Evolutionary conservation across 371 early-diverging fungal species (phyloP), one percentile per base, ranked within the genome.

Genomic region (Conidiobolus incongruus): DNA sequence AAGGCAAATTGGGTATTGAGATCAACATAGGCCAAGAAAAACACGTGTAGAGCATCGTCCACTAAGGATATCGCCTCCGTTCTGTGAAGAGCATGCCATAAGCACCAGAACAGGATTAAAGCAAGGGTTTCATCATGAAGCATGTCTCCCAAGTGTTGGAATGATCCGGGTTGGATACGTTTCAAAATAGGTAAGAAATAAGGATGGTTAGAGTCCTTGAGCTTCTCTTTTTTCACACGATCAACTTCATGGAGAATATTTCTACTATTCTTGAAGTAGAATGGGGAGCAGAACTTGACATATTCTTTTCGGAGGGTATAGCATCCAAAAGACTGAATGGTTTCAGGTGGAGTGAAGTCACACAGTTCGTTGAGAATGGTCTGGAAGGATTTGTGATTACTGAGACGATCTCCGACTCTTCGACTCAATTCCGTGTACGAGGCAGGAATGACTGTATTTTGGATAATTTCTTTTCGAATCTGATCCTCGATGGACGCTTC

Each of bases 241-340:
- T 87, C 61, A 22, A 75, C 62, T 36, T 72, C 75, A 36, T 89
- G 87, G 0, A 85, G 72, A 47, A 86, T 85, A 45, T 84, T 87
- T 7, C 92, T 72, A 53, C 88, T 81, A 49, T 91, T 88, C 2
- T 82, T 70, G 56, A 79, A 81, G 57, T 87, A 95, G 62, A 85
- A 92, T 0, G 90, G 82, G 47, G 93, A 85, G 12, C 89, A 77
- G 20, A 79, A 68, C 29, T 66, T 68, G 50, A 75, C 79, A 47
- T 59, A 73, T 51, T 83, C 75, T 6, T 78, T 76, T 42, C 77
- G 75, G 29, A 95, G 76, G 44, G 77, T 79, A 56, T 93, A 93
- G 4, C 63, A 44, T 1, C 94, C 96, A 46, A 55, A 52, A 46
- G 91, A 91, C 37, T 69, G 67, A n/a, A 77, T 63, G 17, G 81